Conservation (phyloP, 352 stramenopile species). For the Phytopythium oedochilum region DNA sequence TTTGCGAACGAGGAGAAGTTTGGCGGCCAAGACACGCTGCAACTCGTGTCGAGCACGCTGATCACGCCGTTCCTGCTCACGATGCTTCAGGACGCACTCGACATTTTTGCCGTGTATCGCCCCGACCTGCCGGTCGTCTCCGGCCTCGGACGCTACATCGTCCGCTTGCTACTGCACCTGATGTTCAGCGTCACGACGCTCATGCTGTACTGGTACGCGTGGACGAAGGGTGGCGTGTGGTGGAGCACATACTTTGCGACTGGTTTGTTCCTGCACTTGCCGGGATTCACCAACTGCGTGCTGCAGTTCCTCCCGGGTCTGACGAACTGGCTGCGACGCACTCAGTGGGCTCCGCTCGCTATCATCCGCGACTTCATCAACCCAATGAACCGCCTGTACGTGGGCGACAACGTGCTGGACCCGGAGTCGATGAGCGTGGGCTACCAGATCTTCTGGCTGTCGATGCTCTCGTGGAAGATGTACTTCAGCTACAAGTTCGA, state of each 20-base stretch:
- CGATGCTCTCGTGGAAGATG: constrained; percentile 95
- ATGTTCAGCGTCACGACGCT: constrained; percentile 47
- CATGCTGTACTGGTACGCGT: constrained; percentile 83
- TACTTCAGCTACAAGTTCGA: constrained; percentile 99
- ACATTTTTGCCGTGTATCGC: constrained; percentile 85
- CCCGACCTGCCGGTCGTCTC: constrained; percentile 30
- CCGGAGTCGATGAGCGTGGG: constrained; percentile 83
- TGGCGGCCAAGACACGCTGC: constrained; percentile 70
- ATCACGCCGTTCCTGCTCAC: constrained; percentile 88
- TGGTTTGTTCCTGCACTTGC: constrained; percentile 54
- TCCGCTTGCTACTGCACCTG: constrained; percentile 78
- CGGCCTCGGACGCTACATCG: constrained; percentile 81
- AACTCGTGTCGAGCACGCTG: constrained; percentile 90
- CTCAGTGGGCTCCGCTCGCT: constrained; percentile 54
- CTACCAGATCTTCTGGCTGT: constrained; percentile 96
- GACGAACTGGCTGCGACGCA: constrained; percentile 80
- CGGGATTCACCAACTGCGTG: constrained; percentile 62
- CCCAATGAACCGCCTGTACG: constrained; percentile 96
- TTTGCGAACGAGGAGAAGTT: constrained; percentile 92
- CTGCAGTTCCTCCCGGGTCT: constrained; percentile 75
- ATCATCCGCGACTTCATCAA: constrained; percentile 85
- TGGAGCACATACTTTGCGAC: constrained; percentile 62
- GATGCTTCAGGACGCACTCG: constrained; percentile 89
- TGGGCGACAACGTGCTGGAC: constrained; percentile 95
- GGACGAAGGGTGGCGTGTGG: constrained; percentile 51